phyloP scores from a whole-genome alignment of 192 early-diverging fungal species.

The Gonapodya sp. region DNA sequence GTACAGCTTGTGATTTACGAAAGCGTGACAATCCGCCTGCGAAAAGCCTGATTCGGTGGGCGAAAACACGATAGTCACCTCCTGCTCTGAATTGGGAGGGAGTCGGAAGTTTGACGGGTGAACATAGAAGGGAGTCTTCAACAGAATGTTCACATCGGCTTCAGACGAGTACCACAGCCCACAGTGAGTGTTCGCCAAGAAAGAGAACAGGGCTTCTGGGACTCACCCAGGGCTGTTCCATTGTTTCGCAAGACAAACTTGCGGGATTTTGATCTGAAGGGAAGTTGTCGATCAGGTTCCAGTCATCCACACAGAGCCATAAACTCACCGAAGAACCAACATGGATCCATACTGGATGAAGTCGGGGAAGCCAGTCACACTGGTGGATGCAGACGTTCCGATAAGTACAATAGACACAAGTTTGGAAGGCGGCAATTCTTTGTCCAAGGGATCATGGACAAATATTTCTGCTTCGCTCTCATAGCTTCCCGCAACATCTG shows the following conservation, averaged over 20 bases:
- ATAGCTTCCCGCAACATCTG: slow-evolving; percentile 35
- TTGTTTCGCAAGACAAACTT: slow-evolving; percentile 30
- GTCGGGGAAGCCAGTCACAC: slow-evolving; percentile 39
- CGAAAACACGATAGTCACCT: slow-evolving; percentile 31
- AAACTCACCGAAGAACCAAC: slow-evolving; percentile 26
- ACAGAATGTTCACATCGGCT: slow-evolving; percentile 31
- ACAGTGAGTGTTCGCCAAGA: neutral
- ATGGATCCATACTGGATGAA: slow-evolving; percentile 44
- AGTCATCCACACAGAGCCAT: no score
- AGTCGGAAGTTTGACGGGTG: slow-evolving; percentile 32
- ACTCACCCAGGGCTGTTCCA: slow-evolving; percentile 21
- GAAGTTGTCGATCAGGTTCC: no score
- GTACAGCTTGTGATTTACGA: slow-evolving; percentile 46
- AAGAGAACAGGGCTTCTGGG: neutral
- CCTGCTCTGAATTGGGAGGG: slow-evolving; percentile 29
- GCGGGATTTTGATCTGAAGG: neutral
- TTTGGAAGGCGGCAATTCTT: slow-evolving; percentile 28
- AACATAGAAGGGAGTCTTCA: slow-evolving; percentile 36
- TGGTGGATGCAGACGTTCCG: slow-evolving; percentile 36
- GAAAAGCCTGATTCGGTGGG: slow-evolving; percentile 39
- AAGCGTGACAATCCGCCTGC: slow-evolving; percentile 22
- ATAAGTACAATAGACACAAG: slow-evolving; percentile 32
- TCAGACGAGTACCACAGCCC: slow-evolving; percentile 17
- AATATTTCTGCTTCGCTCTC: slow-evolving; percentile 38
- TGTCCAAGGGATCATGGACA: slow-evolving; percentile 34